Conservation (phyloP, 2,329 filamentous ascomycete species). For the Claviceps lovelessii region DNA sequence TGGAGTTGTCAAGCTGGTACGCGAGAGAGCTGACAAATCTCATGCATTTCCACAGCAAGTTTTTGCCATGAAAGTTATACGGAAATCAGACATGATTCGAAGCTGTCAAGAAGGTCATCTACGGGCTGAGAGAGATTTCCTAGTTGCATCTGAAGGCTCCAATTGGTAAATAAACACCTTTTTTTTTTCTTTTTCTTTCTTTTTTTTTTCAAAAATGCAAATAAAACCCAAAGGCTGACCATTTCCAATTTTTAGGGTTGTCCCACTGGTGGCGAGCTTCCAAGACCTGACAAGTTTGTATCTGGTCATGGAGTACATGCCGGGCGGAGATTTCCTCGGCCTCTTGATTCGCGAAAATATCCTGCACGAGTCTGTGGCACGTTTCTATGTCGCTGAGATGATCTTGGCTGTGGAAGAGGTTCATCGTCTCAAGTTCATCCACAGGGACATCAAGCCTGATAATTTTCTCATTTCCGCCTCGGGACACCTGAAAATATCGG, state of each 20-base stretch:
- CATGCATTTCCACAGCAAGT: conserved; percentile 35
- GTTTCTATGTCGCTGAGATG: conserved; percentile 92
- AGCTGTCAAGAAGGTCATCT: conserved; percentile 88
- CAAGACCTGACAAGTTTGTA: conserved; percentile 77
- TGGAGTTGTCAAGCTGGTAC: conserved; percentile 76
- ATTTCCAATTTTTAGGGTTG: conserved; percentile 42
- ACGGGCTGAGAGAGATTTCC: conserved; percentile 78
- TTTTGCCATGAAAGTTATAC: conserved; percentile 94
- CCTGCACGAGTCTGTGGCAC: conserved; percentile 62
- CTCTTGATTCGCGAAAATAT: conserved; percentile 74
- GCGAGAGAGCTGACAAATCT: conserved; percentile 37
- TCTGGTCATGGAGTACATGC: conserved; percentile 96
- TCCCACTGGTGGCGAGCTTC: conserved; percentile 77
- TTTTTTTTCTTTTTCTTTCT: neutral
- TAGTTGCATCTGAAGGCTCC: conserved; percentile 78
- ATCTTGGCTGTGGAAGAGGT: conserved; percentile 87
- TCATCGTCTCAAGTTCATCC: conserved; percentile 77
- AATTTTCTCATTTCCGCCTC: conserved; percentile 85
- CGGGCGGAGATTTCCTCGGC: conserved; percentile 85
- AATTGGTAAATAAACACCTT: conserved; percentile 41
- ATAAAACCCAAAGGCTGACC: neutral
- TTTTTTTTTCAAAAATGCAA: too few relatives aligned
- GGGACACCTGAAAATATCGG: conserved; percentile 87
- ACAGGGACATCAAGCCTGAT: conserved; percentile 92
- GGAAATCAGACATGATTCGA: conserved; percentile 82